A percentile compares a stretch with the other conserved stretches of the same genome.
phyloP scores from a whole-genome alignment of 305 asterid genomes.

The Fraxinus nigra region DNA sequence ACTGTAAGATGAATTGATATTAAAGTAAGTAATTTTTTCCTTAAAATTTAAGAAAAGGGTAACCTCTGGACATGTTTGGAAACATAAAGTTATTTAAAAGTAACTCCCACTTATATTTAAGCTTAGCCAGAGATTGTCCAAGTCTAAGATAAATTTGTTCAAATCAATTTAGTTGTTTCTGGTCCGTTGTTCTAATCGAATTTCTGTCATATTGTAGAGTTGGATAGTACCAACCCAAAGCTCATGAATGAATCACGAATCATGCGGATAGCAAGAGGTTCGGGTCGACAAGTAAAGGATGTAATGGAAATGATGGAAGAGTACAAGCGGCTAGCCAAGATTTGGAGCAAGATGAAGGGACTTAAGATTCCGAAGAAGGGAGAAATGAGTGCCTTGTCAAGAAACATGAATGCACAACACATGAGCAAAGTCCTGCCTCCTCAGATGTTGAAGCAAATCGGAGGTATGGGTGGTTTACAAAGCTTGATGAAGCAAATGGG shows the following conservation, averaged over 20 bases:
- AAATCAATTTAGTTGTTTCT: conserved; percentile 1
- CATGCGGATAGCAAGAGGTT: conserved; percentile 85
- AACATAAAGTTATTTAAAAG: not conserved
- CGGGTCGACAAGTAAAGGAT: conserved; percentile 71
- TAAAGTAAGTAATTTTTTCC: not conserved
- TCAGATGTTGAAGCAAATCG: conserved; percentile 93
- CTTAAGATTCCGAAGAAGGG: conserved; percentile 97
- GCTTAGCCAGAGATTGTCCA: too few relatives aligned
- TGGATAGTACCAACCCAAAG: conserved; percentile 90
- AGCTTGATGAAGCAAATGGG: conserved; percentile 97
- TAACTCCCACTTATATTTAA: not conserved
- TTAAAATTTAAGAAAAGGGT: not conserved
- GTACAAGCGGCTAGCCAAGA: conserved; percentile 79
- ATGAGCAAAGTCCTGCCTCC: conserved; percentile 97
- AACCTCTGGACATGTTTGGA: not conserved
- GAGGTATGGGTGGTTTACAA: conserved; percentile 96
- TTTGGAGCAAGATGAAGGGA: conserved; percentile 99
- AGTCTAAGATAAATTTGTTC: too few relatives aligned
- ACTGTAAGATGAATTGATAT: not conserved
- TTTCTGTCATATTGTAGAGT: conserved; percentile 44
- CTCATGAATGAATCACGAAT: conserved; percentile 81
- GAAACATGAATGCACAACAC: conserved; percentile 90
- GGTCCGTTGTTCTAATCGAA: not conserved
- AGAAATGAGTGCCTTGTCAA: conserved; percentile 83
- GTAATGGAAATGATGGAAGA: conserved; percentile 95